Evolutionary conservation across 2,329 filamentous ascomycete genomes (phyloP).

Genomic region (Leptographium radiaticola): DNA sequence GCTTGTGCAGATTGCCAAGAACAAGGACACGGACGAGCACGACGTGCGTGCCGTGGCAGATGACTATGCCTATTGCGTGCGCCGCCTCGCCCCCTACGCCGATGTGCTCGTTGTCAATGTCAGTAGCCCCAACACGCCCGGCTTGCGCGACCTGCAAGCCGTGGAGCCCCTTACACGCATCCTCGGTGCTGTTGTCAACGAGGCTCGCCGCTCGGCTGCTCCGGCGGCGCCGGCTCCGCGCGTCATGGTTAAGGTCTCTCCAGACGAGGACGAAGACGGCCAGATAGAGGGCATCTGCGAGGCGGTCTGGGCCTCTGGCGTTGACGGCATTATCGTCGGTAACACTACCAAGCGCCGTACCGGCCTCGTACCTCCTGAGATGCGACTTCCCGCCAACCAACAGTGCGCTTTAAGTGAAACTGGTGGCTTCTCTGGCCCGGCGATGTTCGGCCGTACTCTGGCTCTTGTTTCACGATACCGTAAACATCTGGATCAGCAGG

Average conservation of each 20-base stretch:
- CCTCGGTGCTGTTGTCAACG: slow-evolving; percentile 67
- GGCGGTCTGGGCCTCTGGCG: slow-evolving; percentile 69
- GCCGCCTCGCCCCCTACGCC: slow-evolving; percentile 70
- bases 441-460: slow-evolving; percentile 71
- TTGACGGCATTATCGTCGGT: slow-evolving; percentile 91
- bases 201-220: slow-evolving; percentile 32
- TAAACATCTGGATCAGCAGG: slow-evolving; percentile 42
- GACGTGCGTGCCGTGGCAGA: slow-evolving; percentile 72
- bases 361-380: slow-evolving; percentile 54
- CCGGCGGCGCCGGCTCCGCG: slow-evolving; percentile 57
- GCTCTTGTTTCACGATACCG: slow-evolving; percentile 71
- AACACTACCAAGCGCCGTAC: slow-evolving; percentile 86
- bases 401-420: slow-evolving; percentile 56
- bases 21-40: slow-evolving; percentile 76
- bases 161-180: slow-evolving; percentile 71
- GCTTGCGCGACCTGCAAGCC: slow-evolving; percentile 75
- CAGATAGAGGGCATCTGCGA: slow-evolving; percentile 83
- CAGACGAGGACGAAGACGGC: slow-evolving; percentile 76
- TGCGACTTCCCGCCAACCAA: slow-evolving; percentile 53
- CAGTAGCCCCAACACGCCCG: slow-evolving; percentile 90
- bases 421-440: slow-evolving; percentile 83
- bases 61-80: slow-evolving; percentile 82
- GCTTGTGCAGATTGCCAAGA: slow-evolving; percentile 91
- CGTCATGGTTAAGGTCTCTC: slow-evolving; percentile 97
- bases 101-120: slow-evolving; percentile 98